Evolutionary conservation across 352 stramenopile species (phyloP), one percentile per base, ranked within the genome.

Genomic region (Pythium insidiosum): DNA sequence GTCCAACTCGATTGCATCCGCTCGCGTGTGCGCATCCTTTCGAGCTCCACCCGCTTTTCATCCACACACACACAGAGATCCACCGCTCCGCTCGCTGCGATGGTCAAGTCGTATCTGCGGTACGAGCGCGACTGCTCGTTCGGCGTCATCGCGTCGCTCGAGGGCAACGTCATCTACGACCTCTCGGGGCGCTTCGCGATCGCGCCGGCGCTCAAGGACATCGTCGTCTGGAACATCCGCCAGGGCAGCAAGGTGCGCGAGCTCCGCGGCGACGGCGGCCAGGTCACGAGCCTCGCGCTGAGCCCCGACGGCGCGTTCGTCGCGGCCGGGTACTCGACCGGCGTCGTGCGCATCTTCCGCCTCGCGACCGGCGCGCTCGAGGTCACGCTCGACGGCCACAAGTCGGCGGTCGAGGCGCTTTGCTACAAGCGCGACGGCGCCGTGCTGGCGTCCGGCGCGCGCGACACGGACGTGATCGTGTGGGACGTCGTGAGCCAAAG

Each of bases 61-160:
- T n/a, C n/a, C n/a, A n/a, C n/a, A n/a, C n/a, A n/a, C n/a, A n/a
- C n/a, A n/a, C n/a, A n/a, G n/a, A n/a, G n/a, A n/a, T n/a, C n/a
- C n/a, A n/a, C n/a, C n/a, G n/a, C n/a, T 15, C 0, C 13, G 31
- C 10, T 10, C 2, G 5, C 5, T 25, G 41, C n/a, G 47, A 88
- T 86, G 72, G 87, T 94, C 72, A 96, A 97, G 78, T 95, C 81
- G 45, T 97, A 97, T 56, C 67, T 97, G 54, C 85, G 90, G 47
- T 98, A 97, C 53, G 77, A 91, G 61, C 83, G 87, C 52, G 63
- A 82, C 48, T 69, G 68, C 51, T 86, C 77, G 35, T 96, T 97
- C 56, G 91, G 91, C 49, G 72, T 98, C 13, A 93, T 98, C 42
- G 60, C 83, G 19, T 84, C 86, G 24, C 62, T 92, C 9, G 76